Evolutionary conservation across 331 rosid genomes (phyloP).

Genomic region (Cydonia oblonga): DNA sequence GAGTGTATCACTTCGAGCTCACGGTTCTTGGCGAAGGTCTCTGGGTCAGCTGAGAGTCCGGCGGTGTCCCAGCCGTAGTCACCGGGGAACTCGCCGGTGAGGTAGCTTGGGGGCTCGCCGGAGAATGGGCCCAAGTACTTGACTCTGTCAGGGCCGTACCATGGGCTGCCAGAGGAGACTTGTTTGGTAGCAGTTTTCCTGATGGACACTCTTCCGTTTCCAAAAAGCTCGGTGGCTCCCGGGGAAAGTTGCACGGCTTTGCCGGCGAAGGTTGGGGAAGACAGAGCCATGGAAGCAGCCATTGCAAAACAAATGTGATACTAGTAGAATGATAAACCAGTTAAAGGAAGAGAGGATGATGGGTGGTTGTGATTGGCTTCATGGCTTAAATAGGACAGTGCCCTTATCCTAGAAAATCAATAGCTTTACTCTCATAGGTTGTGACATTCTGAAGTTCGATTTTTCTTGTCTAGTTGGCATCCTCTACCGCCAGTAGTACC

Average conservation of each 20-base stretch:
- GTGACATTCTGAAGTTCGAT: neutral
- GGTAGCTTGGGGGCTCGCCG: conserved; percentile 66
- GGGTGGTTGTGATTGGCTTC: neutral
- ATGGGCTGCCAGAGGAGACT: conserved; percentile 61
- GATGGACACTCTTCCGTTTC: conserved; percentile 38
- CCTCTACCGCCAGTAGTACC: conserved; percentile 16
- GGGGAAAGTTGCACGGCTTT: conserved; percentile 47
- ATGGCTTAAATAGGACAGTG: conserved; percentile 6
- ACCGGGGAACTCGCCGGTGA: conserved; percentile 64
- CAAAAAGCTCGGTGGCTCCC: conserved; percentile 19
- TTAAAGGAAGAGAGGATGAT: neutral
- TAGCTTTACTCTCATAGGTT: conserved; percentile 26
- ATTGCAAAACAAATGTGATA: conserved; percentile 12
- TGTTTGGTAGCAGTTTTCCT: conserved; percentile 35
- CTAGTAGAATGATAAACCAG: neutral
- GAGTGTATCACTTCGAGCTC: conserved; percentile 72
- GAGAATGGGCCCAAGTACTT: conserved; percentile 90
- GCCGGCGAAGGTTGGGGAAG: conserved; percentile 64
- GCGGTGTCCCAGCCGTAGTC: conserved; percentile 92
- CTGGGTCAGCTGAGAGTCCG: conserved; percentile 79
- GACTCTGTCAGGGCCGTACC: conserved; percentile 92
- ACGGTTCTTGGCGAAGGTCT: conserved; percentile 69
- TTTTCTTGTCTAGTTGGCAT: conserved; percentile 17
- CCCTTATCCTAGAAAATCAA: conserved; percentile 34
- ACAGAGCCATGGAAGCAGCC: conserved; percentile 79